A percentile compares a stretch with the other conserved stretches of the same genome.
Conservation (phyloP, 208 protist species). For the Leishmania tropica region DNA sequence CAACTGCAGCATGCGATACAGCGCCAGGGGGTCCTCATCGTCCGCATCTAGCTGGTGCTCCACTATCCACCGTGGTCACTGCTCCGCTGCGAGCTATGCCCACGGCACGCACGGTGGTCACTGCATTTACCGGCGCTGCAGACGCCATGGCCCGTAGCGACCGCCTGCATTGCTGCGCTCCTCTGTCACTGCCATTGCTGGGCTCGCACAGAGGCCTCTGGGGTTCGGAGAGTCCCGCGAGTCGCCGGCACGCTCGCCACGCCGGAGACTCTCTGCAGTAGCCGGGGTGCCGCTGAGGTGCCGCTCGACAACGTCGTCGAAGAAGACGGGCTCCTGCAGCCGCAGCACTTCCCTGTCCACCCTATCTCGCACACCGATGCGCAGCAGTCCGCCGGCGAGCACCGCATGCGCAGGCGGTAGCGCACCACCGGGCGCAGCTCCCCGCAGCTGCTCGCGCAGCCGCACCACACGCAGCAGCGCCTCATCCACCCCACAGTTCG, state of each 20-base stretch:
- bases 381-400: slow-evolving; percentile 32
- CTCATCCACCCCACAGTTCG: slow-evolving; percentile 90
- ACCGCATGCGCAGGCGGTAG: slow-evolving; percentile 9
- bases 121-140: too few relatives aligned
- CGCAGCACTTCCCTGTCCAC: slow-evolving; percentile 64
- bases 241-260: not conserved
- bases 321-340: slow-evolving; percentile 51
- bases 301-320: slow-evolving; percentile 57
- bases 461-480: slow-evolving; percentile 64
- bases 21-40: slow-evolving; percentile 64
- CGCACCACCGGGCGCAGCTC: not conserved
- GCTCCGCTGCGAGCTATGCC: too few relatives aligned
- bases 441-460: slow-evolving; percentile 38
- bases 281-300: not conserved
- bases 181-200: too few relatives aligned
- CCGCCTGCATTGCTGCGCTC: too few relatives aligned
- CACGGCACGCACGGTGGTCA: slow-evolving; percentile 38
- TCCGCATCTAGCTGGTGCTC: slow-evolving; percentile 27
- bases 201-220: too few relatives aligned
- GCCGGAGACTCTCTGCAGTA: not conserved
- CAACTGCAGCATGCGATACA: slow-evolving; percentile 33
- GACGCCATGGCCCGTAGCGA: slow-evolving; percentile 23
- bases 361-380: slow-evolving; percentile 70
- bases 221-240: too few relatives aligned
- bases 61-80: slow-evolving; percentile 33